These are phyloP conservation scores for Crithidia acanthocephali DNA, from an alignment of 208 protist genomes.

Conservation along the genomic window DNA sequence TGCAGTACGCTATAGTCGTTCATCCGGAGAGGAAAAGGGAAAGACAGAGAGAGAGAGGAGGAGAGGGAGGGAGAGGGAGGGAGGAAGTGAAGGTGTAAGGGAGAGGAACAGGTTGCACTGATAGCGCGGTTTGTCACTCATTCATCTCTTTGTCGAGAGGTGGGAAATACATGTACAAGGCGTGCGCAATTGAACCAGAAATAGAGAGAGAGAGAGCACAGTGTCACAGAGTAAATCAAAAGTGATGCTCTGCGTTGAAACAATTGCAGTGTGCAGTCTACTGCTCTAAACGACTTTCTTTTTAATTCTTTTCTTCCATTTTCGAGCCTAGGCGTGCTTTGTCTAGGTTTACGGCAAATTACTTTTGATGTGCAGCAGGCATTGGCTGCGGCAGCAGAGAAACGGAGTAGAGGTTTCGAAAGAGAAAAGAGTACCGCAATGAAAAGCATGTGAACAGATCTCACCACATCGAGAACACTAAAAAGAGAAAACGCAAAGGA, in stretches of 20 bases:
- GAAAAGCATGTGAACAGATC: neutral
- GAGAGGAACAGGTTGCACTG: neutral
- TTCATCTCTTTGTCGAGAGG: too few species aligned
- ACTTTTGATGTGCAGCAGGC: conserved; percentile 11
- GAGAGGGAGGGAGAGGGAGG: neutral
- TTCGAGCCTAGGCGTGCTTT: neutral
- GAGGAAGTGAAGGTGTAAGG: neutral
- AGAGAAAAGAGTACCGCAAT: neutral
- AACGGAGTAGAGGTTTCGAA: neutral
- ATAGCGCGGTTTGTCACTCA: too few species aligned
- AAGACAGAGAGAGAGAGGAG: neutral
- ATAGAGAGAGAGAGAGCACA: too few species aligned
- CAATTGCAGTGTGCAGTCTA: too few species aligned
- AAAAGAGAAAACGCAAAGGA: conserved; percentile 20
- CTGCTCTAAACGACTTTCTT: too few species aligned
- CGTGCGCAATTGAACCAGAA: too few species aligned
- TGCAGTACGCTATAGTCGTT: neutral
- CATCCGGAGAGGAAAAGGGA: neutral
- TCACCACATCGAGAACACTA: neutral
- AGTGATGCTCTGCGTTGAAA: too few species aligned
- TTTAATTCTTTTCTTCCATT: too few species aligned
- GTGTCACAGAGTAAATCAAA: too few species aligned
- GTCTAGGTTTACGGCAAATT: neutral
- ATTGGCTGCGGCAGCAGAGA: neutral
- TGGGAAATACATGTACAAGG: too few species aligned